Conservation (phyloP, 2,329 filamentous ascomycete genomes). For the Emergomyces africanus region DNA sequence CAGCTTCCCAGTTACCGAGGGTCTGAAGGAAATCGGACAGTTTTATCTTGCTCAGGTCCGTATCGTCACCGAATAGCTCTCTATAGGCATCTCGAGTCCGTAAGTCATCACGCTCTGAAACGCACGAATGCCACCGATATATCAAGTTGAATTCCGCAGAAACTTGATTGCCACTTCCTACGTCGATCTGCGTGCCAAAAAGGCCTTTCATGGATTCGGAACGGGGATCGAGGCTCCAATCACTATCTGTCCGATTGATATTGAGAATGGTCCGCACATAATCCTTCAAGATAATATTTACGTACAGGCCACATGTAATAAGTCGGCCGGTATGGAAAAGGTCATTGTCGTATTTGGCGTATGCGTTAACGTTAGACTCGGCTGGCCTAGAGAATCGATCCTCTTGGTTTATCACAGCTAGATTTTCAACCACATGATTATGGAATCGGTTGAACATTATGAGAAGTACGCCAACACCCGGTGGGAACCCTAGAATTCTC, state of each 20-base stretch:
- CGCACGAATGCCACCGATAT: conserved; percentile 50
- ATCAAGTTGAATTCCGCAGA: conserved; percentile 42
- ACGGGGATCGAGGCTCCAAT: conserved; percentile 34
- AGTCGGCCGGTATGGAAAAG: conserved; percentile 24
- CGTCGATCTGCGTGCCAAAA: conserved; percentile 18
- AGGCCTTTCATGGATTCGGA: conserved; percentile 18
- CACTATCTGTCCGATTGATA: conserved; percentile 28
- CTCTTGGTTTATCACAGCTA: conserved; percentile 32
- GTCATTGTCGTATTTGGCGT: conserved; percentile 23
- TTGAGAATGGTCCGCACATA: conserved; percentile 21
- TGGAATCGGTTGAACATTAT: conserved; percentile 29
- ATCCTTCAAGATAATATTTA: conserved; percentile 25
- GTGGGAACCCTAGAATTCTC: conserved; percentile 21
- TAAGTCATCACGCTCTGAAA: conserved; percentile 54
- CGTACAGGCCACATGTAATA: conserved; percentile 21
- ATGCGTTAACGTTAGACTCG: conserved; percentile 25
- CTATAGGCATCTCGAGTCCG: conserved; percentile 56
- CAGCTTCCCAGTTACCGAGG: conserved; percentile 44
- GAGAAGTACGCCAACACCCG: conserved; percentile 22
- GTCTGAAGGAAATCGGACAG: conserved; percentile 28
- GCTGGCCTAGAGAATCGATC: conserved; percentile 19
- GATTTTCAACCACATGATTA: conserved; percentile 26
- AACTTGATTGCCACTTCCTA: conserved; percentile 39
- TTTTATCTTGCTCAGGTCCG: conserved; percentile 14
- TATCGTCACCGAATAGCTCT: conserved; percentile 11